Conservation (phyloP, 345 rosid species). For the Salix udensis region DNA sequence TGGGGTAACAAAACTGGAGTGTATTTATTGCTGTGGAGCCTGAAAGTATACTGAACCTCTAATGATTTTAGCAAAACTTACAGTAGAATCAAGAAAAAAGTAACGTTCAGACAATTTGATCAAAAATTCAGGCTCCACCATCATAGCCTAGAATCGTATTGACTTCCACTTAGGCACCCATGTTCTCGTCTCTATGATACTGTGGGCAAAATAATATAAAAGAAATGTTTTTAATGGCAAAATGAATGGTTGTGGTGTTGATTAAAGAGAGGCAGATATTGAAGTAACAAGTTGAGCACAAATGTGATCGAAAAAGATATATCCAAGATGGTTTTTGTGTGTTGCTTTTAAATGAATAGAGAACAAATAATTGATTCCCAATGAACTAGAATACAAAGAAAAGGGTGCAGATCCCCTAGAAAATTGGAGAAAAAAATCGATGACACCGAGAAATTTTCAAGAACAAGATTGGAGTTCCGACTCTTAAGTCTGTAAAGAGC, state of each 20-base stretch:
- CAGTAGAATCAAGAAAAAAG: neutral
- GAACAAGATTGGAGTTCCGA: constrained; percentile 6
- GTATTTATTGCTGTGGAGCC: neutral
- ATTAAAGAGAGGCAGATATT: neutral
- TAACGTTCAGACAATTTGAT: neutral
- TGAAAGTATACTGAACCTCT: neutral
- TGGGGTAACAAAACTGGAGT: neutral
- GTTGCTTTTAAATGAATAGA: constrained; percentile 1
- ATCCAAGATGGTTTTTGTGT: constrained; percentile 1
- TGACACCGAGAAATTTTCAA: constrained; percentile 9
- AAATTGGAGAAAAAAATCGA: neutral
- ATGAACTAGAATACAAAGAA: constrained; percentile 4
- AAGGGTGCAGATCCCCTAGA: neutral
- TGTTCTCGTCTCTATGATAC: neutral
- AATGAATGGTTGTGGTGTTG: neutral
- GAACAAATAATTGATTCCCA: constrained; percentile 8
- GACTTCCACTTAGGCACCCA: neutral
- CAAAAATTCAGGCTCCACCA: neutral
- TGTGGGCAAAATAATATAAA: neutral
- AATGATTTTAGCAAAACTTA: neutral
- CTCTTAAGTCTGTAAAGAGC: constrained; percentile 3
- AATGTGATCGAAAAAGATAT: neutral
- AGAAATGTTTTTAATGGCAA: neutral
- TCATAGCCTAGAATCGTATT: neutral
- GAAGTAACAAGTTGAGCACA: neutral